These are phyloP conservation scores for Aspergillus nidulans DNA, from an alignment of 495 filamentous ascomycete genomes.

Conservation along the genomic window DNA sequence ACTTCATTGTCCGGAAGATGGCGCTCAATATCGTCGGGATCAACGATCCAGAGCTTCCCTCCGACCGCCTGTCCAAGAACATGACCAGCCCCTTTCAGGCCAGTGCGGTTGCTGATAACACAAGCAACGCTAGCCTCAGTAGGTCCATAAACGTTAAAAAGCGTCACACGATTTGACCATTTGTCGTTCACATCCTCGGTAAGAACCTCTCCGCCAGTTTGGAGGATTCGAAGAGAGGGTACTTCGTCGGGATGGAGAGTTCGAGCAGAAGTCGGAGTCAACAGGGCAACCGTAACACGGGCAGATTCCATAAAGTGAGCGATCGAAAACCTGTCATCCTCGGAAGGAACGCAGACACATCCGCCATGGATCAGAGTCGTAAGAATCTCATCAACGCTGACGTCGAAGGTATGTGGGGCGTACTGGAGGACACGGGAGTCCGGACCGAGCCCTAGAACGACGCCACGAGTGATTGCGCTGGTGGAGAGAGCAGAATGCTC, in stretches of 20 bases:
- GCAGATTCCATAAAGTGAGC: background rate
- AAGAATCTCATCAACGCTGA: slow-evolving; percentile 32
- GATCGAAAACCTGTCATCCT: slow-evolving; percentile 12
- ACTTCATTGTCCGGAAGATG: background rate
- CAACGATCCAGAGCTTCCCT: slow-evolving; percentile 4
- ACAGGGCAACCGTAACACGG: slow-evolving; percentile 1
- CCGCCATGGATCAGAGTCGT: slow-evolving; percentile 7
- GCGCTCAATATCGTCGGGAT: background rate
- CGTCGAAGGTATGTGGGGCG: slow-evolving; percentile 42
- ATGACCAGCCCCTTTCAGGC: background rate
- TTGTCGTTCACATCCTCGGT: slow-evolving; percentile 5
- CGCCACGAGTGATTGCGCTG: slow-evolving; percentile 2
- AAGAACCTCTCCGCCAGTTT: slow-evolving; percentile 1
- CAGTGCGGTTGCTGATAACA: background rate
- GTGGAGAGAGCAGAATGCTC: slow-evolving; percentile 1
- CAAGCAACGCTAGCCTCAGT: slow-evolving; percentile 5
- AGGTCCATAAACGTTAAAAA: slow-evolving; percentile 9
- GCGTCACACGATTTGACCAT: slow-evolving; percentile 1
- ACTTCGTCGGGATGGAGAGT: slow-evolving; percentile 1
- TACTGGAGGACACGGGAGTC: slow-evolving; percentile 38
- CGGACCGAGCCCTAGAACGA: background rate
- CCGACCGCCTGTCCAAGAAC: slow-evolving; percentile 2
- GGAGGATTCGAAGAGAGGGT: background rate
- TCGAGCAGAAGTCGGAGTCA: slow-evolving; percentile 8
- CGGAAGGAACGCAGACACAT: slow-evolving; percentile 42